Percentiles rank a stretch among this genome's conserved stretches.
These are phyloP conservation scores for Eutrema heterophyllum DNA, from an alignment of 345 rosid genomes.

Conservation along the genomic window DNA sequence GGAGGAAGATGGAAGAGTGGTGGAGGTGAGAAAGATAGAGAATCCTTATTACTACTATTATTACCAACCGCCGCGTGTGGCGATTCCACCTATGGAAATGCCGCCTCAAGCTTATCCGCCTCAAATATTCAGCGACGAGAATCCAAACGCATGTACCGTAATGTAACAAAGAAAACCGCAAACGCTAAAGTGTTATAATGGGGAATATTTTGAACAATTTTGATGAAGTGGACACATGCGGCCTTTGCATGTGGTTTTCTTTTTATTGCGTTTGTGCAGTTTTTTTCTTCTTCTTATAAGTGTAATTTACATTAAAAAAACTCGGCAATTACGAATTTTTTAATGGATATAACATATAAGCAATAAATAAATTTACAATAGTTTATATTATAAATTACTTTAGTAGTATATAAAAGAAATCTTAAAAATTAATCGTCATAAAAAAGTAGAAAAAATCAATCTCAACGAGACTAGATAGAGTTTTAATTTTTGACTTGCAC, in stretches of 20 bases:
- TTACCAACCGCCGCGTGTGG: slow-evolving; percentile 44
- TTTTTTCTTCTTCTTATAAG: background rate
- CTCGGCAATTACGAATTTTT: slow-evolving; percentile 6
- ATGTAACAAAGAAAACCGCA: slow-evolving; percentile 45
- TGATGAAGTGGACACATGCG: slow-evolving; percentile 16
- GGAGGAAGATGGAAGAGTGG: slow-evolving; percentile 38
- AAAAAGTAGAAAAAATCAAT: background rate
- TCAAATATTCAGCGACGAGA: slow-evolving; percentile 83
- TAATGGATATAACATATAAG: slow-evolving; percentile 9
- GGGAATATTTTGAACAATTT: slow-evolving; percentile 28
- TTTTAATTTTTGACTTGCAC: background rate
- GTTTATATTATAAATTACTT: background rate
- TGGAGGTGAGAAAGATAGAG: slow-evolving; percentile 66
- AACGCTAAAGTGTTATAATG: slow-evolving; percentile 17
- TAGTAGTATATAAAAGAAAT: background rate
- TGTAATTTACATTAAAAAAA: slow-evolving; percentile 3
- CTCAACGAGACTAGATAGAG: background rate
- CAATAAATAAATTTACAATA: background rate
- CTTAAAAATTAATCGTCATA: too few relatives aligned
- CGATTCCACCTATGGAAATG: slow-evolving; percentile 42
- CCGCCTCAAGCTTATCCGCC: slow-evolving; percentile 51
- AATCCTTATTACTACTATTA: slow-evolving; percentile 37
- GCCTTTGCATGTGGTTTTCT: background rate
- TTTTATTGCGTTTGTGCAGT: slow-evolving; percentile 9
- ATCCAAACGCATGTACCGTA: slow-evolving; percentile 81